Percentiles rank a stretch among this genome's conserved stretches.
phyloP scores from a whole-genome alignment of 2,329 filamentous ascomycete genomes.

The Cylindrodendrum hubeiense region DNA sequence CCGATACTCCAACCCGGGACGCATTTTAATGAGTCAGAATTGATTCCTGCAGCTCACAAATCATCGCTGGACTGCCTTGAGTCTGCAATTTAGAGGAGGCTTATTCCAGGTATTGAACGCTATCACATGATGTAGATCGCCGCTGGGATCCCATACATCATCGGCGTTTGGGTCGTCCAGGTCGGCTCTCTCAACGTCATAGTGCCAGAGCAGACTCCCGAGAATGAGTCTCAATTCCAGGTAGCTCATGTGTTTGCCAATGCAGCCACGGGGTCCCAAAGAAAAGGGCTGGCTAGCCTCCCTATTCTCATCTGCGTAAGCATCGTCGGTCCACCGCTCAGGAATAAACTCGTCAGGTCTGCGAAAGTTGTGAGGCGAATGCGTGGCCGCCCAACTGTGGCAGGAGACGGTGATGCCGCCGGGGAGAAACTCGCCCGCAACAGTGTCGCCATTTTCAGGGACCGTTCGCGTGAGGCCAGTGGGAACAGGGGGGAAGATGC shows the following conservation, averaged over 20 bases:
- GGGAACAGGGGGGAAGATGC: constrained; percentile 52
- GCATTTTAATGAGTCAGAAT: no score
- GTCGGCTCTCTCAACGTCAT: constrained; percentile 53
- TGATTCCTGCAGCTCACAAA: no score
- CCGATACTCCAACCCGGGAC: not conserved
- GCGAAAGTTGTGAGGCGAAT: constrained; percentile 57
- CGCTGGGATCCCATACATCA: constrained; percentile 43
- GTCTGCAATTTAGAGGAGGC: constrained; percentile 41
- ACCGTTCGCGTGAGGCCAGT: constrained; percentile 47
- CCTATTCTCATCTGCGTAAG: constrained; percentile 55
- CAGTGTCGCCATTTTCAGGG: constrained; percentile 39
- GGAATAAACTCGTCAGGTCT: constrained; percentile 59
- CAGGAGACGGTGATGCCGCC: constrained; percentile 16
- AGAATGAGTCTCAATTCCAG: constrained; percentile 64
- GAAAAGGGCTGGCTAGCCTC: constrained; percentile 62
- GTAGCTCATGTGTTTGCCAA: constrained; percentile 64
- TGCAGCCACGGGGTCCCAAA: constrained; percentile 62
- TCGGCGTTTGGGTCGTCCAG: constrained; percentile 34
- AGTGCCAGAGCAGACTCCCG: constrained; percentile 61
- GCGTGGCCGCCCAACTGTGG: constrained; percentile 54
- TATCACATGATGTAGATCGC: constrained; percentile 37
- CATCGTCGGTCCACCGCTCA: constrained; percentile 59
- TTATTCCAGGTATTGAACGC: constrained; percentile 47
- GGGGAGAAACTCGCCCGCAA: constrained; percentile 16
- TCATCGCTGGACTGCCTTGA: constrained; percentile 13